Conservation (phyloP, 768 basidiomycete genomes). For the Boletus tomentosulus region DNA sequence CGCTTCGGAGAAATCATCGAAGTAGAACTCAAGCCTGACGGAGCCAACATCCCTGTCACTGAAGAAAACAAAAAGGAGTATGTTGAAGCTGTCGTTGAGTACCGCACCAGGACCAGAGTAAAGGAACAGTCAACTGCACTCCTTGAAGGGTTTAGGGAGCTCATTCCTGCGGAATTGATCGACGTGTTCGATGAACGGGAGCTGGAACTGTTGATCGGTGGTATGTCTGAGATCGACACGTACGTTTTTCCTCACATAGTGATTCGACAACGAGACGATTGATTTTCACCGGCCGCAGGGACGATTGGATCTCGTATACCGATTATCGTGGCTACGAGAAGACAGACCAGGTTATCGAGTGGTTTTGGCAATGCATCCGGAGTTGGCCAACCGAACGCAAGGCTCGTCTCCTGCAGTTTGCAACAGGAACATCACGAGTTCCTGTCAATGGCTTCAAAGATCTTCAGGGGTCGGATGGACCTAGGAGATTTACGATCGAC, state of each 20-base stretch:
- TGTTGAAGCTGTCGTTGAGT: slow-evolving; percentile 72
- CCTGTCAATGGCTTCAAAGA: slow-evolving; percentile 96
- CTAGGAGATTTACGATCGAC: slow-evolving; percentile 90
- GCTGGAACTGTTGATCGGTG: slow-evolving; percentile 84
- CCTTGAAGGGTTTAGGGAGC: slow-evolving; percentile 79
- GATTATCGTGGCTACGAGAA: slow-evolving; percentile 88
- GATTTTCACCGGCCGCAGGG: slow-evolving; percentile 36
- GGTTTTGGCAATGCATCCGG: slow-evolving; percentile 94
- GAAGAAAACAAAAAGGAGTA: slow-evolving; percentile 78
- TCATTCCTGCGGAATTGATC: slow-evolving; percentile 79
- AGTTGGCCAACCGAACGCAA: slow-evolving; percentile 90
- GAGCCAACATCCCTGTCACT: slow-evolving; percentile 58
- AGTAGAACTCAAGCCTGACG: slow-evolving; percentile 61
- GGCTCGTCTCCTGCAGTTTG: slow-evolving; percentile 82
- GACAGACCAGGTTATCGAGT: slow-evolving; percentile 84
- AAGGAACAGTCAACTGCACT: slow-evolving; percentile 83
- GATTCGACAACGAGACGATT: neutral
- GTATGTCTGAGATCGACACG: slow-evolving; percentile 91
- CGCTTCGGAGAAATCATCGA: slow-evolving; percentile 70
- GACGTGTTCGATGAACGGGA: slow-evolving; percentile 91
- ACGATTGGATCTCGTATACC: slow-evolving; percentile 92
- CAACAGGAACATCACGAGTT: slow-evolving; percentile 79
- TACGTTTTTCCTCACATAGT: slow-evolving; percentile 30
- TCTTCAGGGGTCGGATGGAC: slow-evolving; percentile 89
- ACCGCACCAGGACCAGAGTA: slow-evolving; percentile 78